Evolutionary conservation across 2,329 filamentous ascomycete species (phyloP).

Genomic region (Exserohilum rostratum): DNA sequence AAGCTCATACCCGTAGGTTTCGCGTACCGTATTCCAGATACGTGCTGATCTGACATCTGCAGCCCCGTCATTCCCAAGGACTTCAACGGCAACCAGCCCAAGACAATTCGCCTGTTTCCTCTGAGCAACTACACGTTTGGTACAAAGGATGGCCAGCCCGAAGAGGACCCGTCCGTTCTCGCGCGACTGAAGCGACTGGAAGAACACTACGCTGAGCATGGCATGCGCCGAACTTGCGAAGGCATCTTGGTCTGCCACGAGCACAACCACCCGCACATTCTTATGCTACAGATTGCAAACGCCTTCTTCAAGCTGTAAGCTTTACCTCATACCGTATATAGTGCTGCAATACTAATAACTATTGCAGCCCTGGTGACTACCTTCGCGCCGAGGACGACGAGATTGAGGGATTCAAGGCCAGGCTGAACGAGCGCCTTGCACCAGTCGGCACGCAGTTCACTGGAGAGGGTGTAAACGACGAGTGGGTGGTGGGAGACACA

Average conservation of each 20-base stretch:
- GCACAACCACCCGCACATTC: slow-evolving; percentile 97
- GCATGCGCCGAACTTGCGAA: slow-evolving; percentile 97
- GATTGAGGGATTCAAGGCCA: slow-evolving; percentile 89
- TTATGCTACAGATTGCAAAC: slow-evolving; percentile 99
- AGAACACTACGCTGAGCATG: slow-evolving; percentile 88
- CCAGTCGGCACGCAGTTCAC: slow-evolving; percentile 83
- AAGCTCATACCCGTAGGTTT: slow-evolving; percentile 70
- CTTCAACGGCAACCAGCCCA: slow-evolving; percentile 89
- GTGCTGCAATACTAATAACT: neutral
- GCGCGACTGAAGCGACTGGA: slow-evolving; percentile 92
- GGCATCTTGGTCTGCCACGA: slow-evolving; percentile 97
- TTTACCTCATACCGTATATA: neutral
- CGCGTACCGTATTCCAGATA: fast-evolving
- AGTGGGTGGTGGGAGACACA: slow-evolving; percentile 95
- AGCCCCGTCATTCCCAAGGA: slow-evolving; percentile 77
- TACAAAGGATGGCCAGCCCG: slow-evolving; percentile 96
- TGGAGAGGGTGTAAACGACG: slow-evolving; percentile 85
- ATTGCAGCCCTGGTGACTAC: slow-evolving; percentile 81
- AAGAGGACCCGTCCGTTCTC: slow-evolving; percentile 95
- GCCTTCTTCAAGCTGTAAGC: slow-evolving; percentile 94
- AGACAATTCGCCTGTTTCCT: slow-evolving; percentile 89
- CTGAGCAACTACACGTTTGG: slow-evolving; percentile 99
- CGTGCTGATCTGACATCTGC: slow-evolving; percentile 2
- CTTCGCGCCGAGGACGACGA: slow-evolving; percentile 88
- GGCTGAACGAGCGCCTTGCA: slow-evolving; percentile 90